These are phyloP conservation scores for Mollisia scopiformis DNA, from an alignment of 2,329 filamentous ascomycete species.

Conservation along the genomic window DNA sequence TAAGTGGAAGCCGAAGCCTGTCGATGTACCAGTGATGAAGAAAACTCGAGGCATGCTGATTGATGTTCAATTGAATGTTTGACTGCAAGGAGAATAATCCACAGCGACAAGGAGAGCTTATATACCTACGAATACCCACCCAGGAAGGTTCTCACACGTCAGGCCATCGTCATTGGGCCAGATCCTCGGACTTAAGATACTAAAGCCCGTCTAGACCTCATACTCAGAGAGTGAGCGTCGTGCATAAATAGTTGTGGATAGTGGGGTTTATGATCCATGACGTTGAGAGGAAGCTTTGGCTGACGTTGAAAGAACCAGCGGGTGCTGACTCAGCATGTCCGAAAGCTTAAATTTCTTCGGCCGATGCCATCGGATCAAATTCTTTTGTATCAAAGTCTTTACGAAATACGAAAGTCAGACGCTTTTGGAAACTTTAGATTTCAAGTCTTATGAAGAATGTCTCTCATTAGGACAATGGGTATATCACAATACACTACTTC, in stretches of 20 bases:
- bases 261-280: background rate
- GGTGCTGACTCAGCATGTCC: background rate
- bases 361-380: too few species aligned
- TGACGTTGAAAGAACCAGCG: background rate
- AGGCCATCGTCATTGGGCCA: background rate
- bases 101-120: slow-evolving; percentile 1
- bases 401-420: too few species aligned
- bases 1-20: slow-evolving; percentile 48
- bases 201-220: background rate
- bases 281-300: background rate
- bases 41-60: slow-evolving; percentile 40
- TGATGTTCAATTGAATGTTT: slow-evolving; percentile 4
- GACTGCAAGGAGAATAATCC: background rate
- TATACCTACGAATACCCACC: background rate
- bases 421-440: too few species aligned
- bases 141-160: background rate
- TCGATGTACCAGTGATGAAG: slow-evolving; percentile 52
- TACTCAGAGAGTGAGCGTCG: background rate
- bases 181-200: background rate
- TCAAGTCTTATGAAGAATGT: background rate
- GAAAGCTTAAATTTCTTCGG: too few species aligned
- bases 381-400: too few species aligned
- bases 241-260: background rate
- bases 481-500: background rate
- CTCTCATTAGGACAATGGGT: background rate